Base-by-base conservation (phyloP, 2,329 filamentous ascomycete species). In the Emergomyces africanus region DNA sequence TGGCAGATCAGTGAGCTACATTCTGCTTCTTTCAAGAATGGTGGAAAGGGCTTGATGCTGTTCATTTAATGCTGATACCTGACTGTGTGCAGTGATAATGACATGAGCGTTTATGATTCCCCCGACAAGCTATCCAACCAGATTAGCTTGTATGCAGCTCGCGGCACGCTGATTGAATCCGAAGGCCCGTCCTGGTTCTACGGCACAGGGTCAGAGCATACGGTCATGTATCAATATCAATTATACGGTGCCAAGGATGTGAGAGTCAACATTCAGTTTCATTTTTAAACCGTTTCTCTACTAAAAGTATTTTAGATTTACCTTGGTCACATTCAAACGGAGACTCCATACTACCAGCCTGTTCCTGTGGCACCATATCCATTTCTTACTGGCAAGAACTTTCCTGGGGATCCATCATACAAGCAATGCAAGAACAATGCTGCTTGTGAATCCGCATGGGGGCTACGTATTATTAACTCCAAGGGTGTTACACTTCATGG, bases 271-370 rank as follows among this genome's bases (percentile, higher is more conserved):
- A 30, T 9, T n/a, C n/a, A n/a, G n/a, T n/a, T n/a, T n/a, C n/a
- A n/a, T n/a, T n/a, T n/a, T n/a, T n/a, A n/a, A n/a, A n/a, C n/a
- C n/a, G n/a, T n/a, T n/a, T n/a, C n/a, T n/a, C n/a, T n/a, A n/a
- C n/a, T n/a, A n/a, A n/a, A n/a, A n/a, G n/a, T n/a, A n/a, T 37
- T 4, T 6, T 25, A 57, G 39, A 57, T 57, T 49, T 57, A 57
- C 69, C 80, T 83, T 66, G 83, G 83, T 20, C 78, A 83, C 65
- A 80, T 84, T 54, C 86, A 89, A 68, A 84, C 85, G 54, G 86
- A 89, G 70, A 84, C 85, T 4, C 81, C 86, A 0, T 89, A 89
- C 72, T 88, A 82, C 71, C 86, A 89, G 69, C 82, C 84, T 28
- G 82, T 80, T 66, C 85, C 86, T 0, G 74, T 73, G 50, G 82